These are phyloP conservation scores for Ammopiptanthus mongolicus DNA, from an alignment of 306 rosid genomes.

Conservation along the genomic window DNA sequence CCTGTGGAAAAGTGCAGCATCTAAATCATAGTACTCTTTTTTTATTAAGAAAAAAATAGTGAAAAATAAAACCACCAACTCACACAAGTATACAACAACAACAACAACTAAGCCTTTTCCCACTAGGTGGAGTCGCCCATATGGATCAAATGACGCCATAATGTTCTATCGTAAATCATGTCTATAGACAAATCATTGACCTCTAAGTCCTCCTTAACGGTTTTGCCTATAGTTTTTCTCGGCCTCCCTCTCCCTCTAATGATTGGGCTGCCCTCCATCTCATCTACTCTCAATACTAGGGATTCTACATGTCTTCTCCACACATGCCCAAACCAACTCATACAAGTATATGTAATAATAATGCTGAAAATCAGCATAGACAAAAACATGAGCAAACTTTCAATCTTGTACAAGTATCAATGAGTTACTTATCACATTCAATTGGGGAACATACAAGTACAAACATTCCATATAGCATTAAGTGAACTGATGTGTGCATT, in stretches of 20 bases:
- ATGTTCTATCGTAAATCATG: too few relatives aligned
- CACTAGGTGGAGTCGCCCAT: too few relatives aligned
- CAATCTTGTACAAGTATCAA: not conserved
- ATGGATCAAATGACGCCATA: too few relatives aligned
- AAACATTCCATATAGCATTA: not conserved
- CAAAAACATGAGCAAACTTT: not conserved
- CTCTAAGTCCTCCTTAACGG: too few relatives aligned
- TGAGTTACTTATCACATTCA: not conserved
- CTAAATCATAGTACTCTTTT: constrained; percentile 9
- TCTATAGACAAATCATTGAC: too few relatives aligned
- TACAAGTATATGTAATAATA: not conserved
- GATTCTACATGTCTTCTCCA: too few relatives aligned
- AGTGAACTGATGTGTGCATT: not conserved
- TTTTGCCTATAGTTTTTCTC: too few relatives aligned
- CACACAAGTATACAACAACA: not conserved
- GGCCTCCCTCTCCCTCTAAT: too few relatives aligned
- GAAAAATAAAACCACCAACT: not conserved
- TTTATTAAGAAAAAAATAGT: not conserved
- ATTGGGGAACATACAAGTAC: not conserved
- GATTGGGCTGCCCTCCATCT: too few relatives aligned
- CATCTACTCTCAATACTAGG: too few relatives aligned
- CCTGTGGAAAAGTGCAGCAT: constrained; percentile 39
- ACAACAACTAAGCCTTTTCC: too few relatives aligned
- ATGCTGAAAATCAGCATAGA: not conserved
- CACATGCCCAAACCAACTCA: too few relatives aligned